phyloP scores from a whole-genome alignment of 2,329 filamentous ascomycete genomes.

The Ilyonectria sp. region DNA sequence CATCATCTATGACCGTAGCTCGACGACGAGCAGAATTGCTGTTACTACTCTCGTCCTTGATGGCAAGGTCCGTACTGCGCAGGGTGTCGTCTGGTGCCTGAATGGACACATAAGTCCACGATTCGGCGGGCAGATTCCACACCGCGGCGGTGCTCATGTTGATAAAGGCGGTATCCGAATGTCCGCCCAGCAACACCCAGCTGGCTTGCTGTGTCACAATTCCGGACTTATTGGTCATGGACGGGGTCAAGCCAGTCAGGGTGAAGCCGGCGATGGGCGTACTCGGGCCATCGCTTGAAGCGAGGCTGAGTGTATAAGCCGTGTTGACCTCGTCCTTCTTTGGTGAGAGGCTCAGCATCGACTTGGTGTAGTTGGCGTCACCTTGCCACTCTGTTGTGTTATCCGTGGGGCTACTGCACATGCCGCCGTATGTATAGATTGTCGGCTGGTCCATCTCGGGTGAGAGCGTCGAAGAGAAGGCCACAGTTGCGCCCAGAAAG shows the following conservation, averaged over 20 bases:
- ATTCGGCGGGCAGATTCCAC: conserved; percentile 88
- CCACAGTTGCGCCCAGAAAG: conserved; percentile 70
- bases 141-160: conserved; percentile 94
- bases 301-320: conserved; percentile 55
- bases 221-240: conserved; percentile 77
- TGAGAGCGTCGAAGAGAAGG: conserved; percentile 76
- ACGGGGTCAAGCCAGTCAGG: conserved; percentile 80
- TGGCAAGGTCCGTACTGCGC: conserved; percentile 69
- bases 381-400: conserved; percentile 72
- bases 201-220: conserved; percentile 80
- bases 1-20: conserved; percentile 49
- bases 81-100: conserved; percentile 55
- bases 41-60: conserved; percentile 51
- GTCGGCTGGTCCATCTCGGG: conserved; percentile 67
- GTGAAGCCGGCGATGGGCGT: conserved; percentile 90
- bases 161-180: conserved; percentile 87
- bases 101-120: conserved; percentile 87
- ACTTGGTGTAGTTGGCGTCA: conserved; percentile 82
- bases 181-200: conserved; percentile 88
- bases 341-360: conserved; percentile 79
- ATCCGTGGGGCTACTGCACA: conserved; percentile 77
- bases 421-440: conserved; percentile 88
- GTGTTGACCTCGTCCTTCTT: conserved; percentile 47
- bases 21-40: conserved; percentile 27
- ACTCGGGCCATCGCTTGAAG: conserved; percentile 71